Percentiles rank a stretch among this genome's conserved stretches.
These are phyloP conservation scores for Nitzschia palea DNA, from an alignment of 108 stramenopile genomes.

Conservation along the genomic window DNA sequence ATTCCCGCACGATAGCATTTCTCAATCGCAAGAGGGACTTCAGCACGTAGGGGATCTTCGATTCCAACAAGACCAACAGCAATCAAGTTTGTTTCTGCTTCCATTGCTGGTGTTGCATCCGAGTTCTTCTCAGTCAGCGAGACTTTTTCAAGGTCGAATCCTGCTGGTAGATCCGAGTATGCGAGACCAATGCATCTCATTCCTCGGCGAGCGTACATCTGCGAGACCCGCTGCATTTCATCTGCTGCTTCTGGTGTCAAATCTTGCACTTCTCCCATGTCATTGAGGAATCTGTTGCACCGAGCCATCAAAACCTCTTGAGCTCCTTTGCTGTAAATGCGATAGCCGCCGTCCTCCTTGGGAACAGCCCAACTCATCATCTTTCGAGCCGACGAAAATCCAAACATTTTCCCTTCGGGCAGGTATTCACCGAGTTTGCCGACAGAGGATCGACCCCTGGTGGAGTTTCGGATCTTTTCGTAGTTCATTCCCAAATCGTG, in stretches of 20 bases:
- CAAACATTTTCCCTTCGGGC: constrained; percentile 73
- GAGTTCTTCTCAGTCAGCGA: constrained; percentile 56
- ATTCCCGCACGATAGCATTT: constrained; percentile 87
- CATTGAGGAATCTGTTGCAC: constrained; percentile 39
- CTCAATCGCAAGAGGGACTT: constrained; percentile 89
- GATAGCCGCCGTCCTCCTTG: constrained; percentile 60
- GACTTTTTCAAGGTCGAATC: constrained; percentile 56
- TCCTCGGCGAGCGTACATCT: constrained; percentile 68
- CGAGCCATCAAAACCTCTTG: constrained; percentile 72
- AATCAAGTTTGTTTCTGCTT: constrained; percentile 65
- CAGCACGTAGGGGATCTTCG: constrained; percentile 93
- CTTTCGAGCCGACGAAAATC: constrained; percentile 89
- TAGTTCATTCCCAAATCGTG: constrained; percentile 65
- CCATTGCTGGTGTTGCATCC: constrained; percentile 65
- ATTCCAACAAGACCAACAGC: constrained; percentile 92
- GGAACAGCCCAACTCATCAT: constrained; percentile 92
- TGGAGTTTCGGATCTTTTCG: constrained; percentile 61
- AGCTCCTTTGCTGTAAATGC: constrained; percentile 88
- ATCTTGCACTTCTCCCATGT: constrained; percentile 23
- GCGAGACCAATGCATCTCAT: constrained; percentile 85
- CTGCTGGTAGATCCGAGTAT: constrained; percentile 71
- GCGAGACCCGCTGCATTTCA: constrained; percentile 36
- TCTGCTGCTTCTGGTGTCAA: constrained; percentile 41
- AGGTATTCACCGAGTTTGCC: constrained; percentile 58
- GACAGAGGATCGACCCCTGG: constrained; percentile 61